A percentile compares a stretch with the other conserved stretches of the same genome.
These are phyloP conservation scores for Carex scoparia DNA, from an alignment of 176 grass and related monocot species.

Conservation along the genomic window DNA sequence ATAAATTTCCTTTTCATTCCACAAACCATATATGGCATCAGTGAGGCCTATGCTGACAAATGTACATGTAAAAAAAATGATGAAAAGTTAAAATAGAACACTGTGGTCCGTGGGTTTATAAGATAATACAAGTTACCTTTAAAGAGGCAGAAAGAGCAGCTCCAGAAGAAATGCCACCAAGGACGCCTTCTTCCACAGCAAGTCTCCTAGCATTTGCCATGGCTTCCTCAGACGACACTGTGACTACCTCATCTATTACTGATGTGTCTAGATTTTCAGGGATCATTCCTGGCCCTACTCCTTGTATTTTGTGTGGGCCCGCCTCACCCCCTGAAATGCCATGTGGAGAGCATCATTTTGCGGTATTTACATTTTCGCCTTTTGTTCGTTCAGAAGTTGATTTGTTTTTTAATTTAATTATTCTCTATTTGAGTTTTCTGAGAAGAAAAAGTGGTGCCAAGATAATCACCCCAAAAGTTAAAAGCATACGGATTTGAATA, in stretches of 20 bases:
- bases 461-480: neutral
- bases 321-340: conserved; percentile 44
- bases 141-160: conserved; percentile 65
- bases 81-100: neutral
- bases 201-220: conserved; percentile 71
- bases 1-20: neutral
- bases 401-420: neutral
- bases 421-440: neutral
- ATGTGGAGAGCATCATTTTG: neutral
- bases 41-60: neutral
- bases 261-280: conserved; percentile 56
- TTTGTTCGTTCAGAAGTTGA: neutral
- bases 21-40: neutral
- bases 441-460: neutral
- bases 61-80: neutral
- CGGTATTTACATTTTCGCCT: neutral
- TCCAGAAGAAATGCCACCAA: conserved; percentile 83
- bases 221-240: conserved; percentile 56
- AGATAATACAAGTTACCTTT: conserved; percentile 36
- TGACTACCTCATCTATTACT: conserved; percentile 56
- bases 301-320: conserved; percentile 65
- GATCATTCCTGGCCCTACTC: conserved; percentile 56
- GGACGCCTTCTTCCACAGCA: conserved; percentile 78
- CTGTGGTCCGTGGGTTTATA: neutral
- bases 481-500: neutral